Evolutionary conservation across 2,329 filamentous ascomycete genomes (phyloP), one percentile per base, ranked within the genome.

Genomic region (Trichoderma aggressivum): DNA sequence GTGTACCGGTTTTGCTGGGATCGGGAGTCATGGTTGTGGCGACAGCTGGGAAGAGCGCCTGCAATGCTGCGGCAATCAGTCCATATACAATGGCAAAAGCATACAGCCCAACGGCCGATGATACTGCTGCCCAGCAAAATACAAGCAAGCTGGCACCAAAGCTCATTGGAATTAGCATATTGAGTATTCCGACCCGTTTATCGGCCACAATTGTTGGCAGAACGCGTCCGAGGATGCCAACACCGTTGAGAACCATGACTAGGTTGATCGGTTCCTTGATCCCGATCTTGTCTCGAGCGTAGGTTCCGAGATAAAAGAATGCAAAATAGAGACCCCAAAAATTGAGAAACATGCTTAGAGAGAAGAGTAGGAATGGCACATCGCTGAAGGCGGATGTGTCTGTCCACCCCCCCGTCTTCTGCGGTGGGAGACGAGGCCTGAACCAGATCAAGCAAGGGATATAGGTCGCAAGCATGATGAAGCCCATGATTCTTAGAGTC

Each of bases 231-330:
- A 0, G 74, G 6, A 88, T 75, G 0, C 86, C 86, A 14, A 87
- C 81, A 0, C 84, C 85, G 72, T 89, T 89, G 59, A 62, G 59
- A 5, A 62, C 59, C 77, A 89, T 83, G 28, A 87, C 34, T 12
- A 62, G 14, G 26, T 62, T 47, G 34, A 62, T 62, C 4, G 59
- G 59, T 26, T 62, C 59, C 5, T 62, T 47, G 8, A 36, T 62
- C 10, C 36, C 59, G 10, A 62, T 30, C 16, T 62, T 62, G 16
- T 62, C 59, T 16, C 59, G 59, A n/a, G 59, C 24, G 28, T 47
- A 62, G 3, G 34, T 62, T 43, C 59, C 59, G 1, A 62, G 36
- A 3, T 62, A 62, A 24, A 62, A 62, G 11, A 62, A 62, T 18
- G 59, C 59, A 5, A 62, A 62, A 11, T 62, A 62, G 36, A 62